Evolutionary conservation across 164 flowering plant species (phyloP).

Genomic region (Dillenia suffruticosa): DNA sequence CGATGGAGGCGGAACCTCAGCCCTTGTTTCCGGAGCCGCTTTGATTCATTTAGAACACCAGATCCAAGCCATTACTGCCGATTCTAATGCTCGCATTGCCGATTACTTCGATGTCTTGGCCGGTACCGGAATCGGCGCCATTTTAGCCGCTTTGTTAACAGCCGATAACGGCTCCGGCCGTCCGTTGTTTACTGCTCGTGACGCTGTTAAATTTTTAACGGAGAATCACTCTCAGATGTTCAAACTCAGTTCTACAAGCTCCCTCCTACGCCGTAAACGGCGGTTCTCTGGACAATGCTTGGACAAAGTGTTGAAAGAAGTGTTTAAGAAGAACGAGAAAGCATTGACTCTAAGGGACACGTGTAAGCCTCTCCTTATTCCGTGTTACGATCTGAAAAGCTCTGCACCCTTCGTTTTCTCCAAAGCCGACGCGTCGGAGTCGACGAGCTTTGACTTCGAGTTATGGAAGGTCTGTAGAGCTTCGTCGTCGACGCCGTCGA

Average conservation of each 20-base stretch:
- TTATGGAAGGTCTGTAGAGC: constrained; percentile 75
- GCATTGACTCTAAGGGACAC: constrained; percentile 58
- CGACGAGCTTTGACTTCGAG: constrained; percentile 61
- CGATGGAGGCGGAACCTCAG: constrained; percentile 61
- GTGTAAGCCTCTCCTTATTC: constrained; percentile 68
- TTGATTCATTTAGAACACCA: constrained; percentile 53
- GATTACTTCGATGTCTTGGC: constrained; percentile 63
- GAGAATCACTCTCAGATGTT: constrained; percentile 32
- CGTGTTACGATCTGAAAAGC: constrained; percentile 59
- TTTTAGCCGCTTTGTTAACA: constrained; percentile 53
- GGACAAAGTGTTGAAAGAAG: constrained; percentile 44
- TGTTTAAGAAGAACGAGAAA: constrained; percentile 40
- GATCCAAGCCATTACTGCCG: constrained; percentile 55
- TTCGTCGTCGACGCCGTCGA: constrained; percentile 55
- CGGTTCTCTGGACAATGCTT: constrained; percentile 42
- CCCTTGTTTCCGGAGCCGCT: constrained; percentile 48
- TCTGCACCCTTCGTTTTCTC: constrained; percentile 79
- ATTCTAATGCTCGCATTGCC: constrained; percentile 38
- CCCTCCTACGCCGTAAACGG: constrained; percentile 24
- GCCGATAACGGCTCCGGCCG: constrained; percentile 52
- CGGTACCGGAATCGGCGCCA: constrained; percentile 67
- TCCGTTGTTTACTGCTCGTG: constrained; percentile 46
- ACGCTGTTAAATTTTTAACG: constrained; percentile 30
- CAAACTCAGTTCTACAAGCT: constrained; percentile 19
- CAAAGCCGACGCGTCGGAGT: constrained; percentile 64